Percentiles rank a stretch among this genome's conserved stretches.
These are phyloP conservation scores for Lachnellula cervina DNA, from an alignment of 2,329 filamentous ascomycete genomes.

Conservation along the genomic window DNA sequence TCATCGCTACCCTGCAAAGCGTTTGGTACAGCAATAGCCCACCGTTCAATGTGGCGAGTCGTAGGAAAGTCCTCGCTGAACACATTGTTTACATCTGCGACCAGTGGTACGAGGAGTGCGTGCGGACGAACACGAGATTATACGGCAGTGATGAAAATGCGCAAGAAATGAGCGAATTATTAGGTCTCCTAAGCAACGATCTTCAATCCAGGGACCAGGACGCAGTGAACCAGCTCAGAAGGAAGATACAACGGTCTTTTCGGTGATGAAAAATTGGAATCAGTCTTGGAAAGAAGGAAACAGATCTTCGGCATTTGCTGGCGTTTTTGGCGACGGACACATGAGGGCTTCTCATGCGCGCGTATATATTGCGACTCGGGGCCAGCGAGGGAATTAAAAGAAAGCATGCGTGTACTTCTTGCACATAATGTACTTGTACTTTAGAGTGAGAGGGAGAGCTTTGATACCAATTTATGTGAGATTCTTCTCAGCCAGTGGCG, in stretches of 20 bases:
- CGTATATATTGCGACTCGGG: not conserved
- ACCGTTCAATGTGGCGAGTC: conserved; percentile 54
- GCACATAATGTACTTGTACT: not conserved
- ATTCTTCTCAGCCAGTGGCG: not conserved
- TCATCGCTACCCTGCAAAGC: conserved; percentile 58
- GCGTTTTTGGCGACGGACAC: not conserved
- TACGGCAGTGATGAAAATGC: conserved; percentile 59
- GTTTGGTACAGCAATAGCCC: conserved; percentile 64
- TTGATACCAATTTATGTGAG: conserved; percentile 1
- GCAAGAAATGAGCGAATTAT: conserved; percentile 39
- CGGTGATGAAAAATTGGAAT: conserved; percentile 25
- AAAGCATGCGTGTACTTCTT: not conserved
- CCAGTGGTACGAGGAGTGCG: conserved; percentile 55
- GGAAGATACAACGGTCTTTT: conserved; percentile 37
- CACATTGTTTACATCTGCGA: conserved; percentile 59
- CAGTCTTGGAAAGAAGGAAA: not conserved
- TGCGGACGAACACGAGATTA: conserved; percentile 46
- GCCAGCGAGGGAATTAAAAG: not conserved
- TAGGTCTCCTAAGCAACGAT: conserved; percentile 41
- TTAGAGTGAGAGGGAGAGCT: not conserved
- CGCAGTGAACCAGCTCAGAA: conserved; percentile 36
- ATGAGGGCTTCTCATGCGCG: not conserved
- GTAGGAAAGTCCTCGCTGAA: conserved; percentile 51
- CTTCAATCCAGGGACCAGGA: conserved; percentile 36
- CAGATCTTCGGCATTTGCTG: not conserved